Evolutionary conservation across 1,139 yeast genomes (phyloP).

Genomic region (Blastobotrys buckinghamii): DNA sequence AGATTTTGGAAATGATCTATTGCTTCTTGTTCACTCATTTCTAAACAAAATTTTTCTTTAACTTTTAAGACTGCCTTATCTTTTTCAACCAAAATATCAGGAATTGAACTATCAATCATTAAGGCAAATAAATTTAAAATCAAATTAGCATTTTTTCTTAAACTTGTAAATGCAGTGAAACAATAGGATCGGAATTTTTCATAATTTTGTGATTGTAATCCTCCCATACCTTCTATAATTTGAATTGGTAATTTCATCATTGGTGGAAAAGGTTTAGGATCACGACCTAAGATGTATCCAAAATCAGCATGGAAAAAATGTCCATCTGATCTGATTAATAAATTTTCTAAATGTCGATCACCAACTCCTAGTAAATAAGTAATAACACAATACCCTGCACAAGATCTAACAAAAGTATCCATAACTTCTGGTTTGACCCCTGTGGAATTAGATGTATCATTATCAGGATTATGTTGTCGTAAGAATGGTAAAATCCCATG

Average conservation of each 20-base stretch:
- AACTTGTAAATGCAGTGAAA: conserved; percentile 86
- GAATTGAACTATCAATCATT: conserved; percentile 92
- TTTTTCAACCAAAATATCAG: conserved; percentile 73
- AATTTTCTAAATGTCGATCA: conserved; percentile 90
- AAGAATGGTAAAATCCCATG: conserved; percentile 69
- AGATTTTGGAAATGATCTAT: conserved; percentile 88
- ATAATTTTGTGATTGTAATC: conserved; percentile 77
- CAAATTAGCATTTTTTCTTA: conserved; percentile 83
- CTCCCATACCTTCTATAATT: conserved; percentile 97
- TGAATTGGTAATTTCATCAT: conserved; percentile 96
- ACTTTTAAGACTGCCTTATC: conserved; percentile 76
- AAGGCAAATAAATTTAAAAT: conserved; percentile 86
- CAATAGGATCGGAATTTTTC: conserved; percentile 86
- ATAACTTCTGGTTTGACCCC: conserved; percentile 62
- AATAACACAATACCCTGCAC: conserved; percentile 97
- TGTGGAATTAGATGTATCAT: conserved; percentile 41
- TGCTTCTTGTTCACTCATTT: conserved; percentile 93
- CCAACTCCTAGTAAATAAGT: conserved; percentile 95
- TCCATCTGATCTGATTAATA: conserved; percentile 64
- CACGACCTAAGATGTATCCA: conserved; percentile 93
- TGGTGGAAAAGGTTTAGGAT: conserved; percentile 98
- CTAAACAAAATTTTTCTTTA: conserved; percentile 88
- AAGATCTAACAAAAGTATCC: conserved; percentile 92
- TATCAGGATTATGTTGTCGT: conserved; percentile 57
- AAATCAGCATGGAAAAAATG: conserved; percentile 96